Conservation (phyloP, 2,329 filamentous ascomycete genomes). For the Aspergillus spinulosporus region DNA sequence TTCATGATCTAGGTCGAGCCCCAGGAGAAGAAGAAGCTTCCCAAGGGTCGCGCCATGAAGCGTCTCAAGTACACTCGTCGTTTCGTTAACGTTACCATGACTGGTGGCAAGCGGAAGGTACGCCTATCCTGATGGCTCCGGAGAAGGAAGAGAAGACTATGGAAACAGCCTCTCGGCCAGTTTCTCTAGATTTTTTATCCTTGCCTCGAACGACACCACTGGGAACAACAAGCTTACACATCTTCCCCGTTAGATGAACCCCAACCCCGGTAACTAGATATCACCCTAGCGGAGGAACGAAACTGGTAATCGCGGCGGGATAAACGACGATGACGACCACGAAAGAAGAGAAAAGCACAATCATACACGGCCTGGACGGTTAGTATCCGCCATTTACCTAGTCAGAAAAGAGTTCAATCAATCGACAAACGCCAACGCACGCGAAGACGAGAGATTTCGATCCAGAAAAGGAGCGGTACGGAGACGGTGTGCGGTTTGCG, state of each 20-base stretch:
- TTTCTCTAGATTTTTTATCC: not conserved
- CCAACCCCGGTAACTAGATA: constrained; percentile 60
- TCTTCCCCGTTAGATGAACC: constrained; percentile 59
- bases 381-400: constrained; percentile 6
- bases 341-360: constrained; percentile 14
- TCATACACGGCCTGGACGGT: constrained; percentile 4
- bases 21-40: constrained; percentile 87
- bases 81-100: constrained; percentile 97
- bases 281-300: constrained; percentile 6
- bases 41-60: constrained; percentile 98
- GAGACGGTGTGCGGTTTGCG: not conserved
- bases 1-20: constrained; percentile 21
- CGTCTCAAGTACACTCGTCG: constrained; percentile 92
- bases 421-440: constrained; percentile 13
- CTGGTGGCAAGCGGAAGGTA: constrained; percentile 98
- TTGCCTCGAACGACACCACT: not conserved
- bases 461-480: constrained; percentile 15
- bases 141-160: too few relatives aligned
- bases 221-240: not conserved
- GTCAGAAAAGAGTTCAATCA: constrained; percentile 8
- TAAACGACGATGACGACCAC: constrained; percentile 15
- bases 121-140: constrained; percentile 47
- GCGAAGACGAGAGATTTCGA: constrained; percentile 12
- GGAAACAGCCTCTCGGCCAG: not conserved
- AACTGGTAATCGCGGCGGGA: constrained; percentile 6